These are phyloP conservation scores for Plasmodium sp. DNA, from an alignment of 169 alveolate genomes.

Conservation along the genomic window DNA sequence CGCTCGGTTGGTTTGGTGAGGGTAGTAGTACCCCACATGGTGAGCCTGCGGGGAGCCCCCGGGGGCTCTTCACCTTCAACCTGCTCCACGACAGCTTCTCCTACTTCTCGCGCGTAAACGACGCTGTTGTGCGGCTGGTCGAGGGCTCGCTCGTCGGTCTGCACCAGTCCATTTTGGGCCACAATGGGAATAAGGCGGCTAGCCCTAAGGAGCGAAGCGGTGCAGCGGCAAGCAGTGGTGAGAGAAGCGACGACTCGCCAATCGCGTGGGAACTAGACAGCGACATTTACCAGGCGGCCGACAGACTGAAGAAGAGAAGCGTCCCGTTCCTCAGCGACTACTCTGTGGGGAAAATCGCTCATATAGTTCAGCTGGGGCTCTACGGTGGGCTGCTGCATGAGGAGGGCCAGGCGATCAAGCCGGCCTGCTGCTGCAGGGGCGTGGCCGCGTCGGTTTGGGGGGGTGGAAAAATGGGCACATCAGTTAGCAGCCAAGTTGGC, in stretches of 20 bases:
- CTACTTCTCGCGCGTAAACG: slow-evolving; percentile 27
- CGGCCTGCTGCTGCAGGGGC: background rate
- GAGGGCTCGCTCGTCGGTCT: background rate
- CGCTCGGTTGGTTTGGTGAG: background rate
- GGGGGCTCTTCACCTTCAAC: background rate
- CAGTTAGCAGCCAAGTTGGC: background rate
- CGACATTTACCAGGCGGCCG: slow-evolving; percentile 33
- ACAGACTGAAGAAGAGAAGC: background rate
- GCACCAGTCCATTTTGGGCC: background rate
- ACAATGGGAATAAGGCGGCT: background rate
- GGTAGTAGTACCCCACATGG: background rate
- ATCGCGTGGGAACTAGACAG: background rate
- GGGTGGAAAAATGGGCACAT: background rate
- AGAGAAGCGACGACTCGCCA: background rate
- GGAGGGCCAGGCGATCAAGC: slow-evolving; percentile 16
- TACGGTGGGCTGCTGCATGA: slow-evolving; percentile 11
- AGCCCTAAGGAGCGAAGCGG: background rate
- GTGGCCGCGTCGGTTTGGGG: slow-evolving; percentile 18
- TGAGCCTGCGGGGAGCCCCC: background rate
- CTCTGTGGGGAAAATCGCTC: slow-evolving; percentile 34
- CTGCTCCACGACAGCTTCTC: slow-evolving; percentile 9
- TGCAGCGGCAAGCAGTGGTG: background rate
- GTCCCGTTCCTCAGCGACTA: slow-evolving; percentile 3
- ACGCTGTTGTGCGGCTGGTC: background rate
- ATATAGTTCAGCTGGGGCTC: slow-evolving; percentile 23